Base-by-base conservation (phyloP, 768 basidiomycete species). In the Rhizopogon sp. region DNA sequence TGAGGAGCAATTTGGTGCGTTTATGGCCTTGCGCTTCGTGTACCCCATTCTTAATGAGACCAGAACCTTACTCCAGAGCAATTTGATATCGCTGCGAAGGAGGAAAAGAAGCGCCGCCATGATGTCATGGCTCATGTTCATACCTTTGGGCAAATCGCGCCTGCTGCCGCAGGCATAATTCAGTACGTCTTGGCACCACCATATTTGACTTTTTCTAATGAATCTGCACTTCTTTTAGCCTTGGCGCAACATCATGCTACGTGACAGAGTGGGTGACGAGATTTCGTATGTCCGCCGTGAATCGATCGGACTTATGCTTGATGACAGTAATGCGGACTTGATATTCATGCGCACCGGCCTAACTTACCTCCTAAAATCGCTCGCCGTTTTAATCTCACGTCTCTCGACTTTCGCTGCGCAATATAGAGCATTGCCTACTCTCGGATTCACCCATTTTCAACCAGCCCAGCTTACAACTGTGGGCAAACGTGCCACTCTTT, bases 111-210 rank as follows among this genome's bases (percentile, higher is more conserved):
- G 73, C 76, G 97, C 25, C 81, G 97, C 11, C 97, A 99, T 74
- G 97, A 99, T 72, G 97, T 99, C 43, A 99, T 99, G 97, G 97
- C 97, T 0, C 97, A 99, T 66, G 97, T 99, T 43, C 93, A 98
- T 73, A 97, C 95, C 3, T 99, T 98, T 68, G 95, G 95, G 5
- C 81, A 79, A 43, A 88, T 95, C 51, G 95, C 95, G 1, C 95
- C 95, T 8, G 90, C 91, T 35, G 95, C 95, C 25, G 94, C 94
- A 14, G 92, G 93, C 16, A 96, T 98, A 65, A 97, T 98, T 61
- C 95, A 98, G 90, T 91, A 61, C 56, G 82, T 75, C 29, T 49
- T 52, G 40, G 50, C 13, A 14, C 49, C 52, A 51, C 58, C 57
- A 52, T 49, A 13, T 39, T 20, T 53, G 57, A 51, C 50, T 5